These are phyloP conservation scores for Evernia prunastri DNA, from an alignment of 495 filamentous ascomycete species.

Conservation along the genomic window DNA sequence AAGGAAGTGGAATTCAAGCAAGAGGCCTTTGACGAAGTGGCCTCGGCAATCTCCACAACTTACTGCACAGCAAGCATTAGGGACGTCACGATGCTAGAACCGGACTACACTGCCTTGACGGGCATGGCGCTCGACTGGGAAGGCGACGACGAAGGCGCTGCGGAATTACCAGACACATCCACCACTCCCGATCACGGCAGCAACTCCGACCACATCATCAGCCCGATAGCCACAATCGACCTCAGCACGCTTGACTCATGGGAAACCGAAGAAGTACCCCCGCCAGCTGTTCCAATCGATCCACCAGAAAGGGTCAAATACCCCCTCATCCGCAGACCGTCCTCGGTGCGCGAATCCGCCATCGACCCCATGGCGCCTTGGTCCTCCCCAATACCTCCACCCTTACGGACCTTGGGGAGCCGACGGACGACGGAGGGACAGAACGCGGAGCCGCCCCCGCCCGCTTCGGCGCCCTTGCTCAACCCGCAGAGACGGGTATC, in stretches of 20 bases:
- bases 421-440: neutral
- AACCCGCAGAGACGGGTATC: neutral
- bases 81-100: constrained; percentile 16
- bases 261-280: constrained; percentile 5
- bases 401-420: neutral
- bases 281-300: neutral
- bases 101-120: constrained; percentile 8
- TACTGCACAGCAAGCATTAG: constrained; percentile 23
- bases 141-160: constrained; percentile 1
- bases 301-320: constrained; percentile 4
- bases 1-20: constrained; percentile 18
- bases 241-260: constrained; percentile 11
- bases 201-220: constrained; percentile 13
- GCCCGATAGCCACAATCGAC: constrained; percentile 18
- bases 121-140: constrained; percentile 7
- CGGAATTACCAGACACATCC: constrained; percentile 22
- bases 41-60: constrained; percentile 13
- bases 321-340: constrained; percentile 10
- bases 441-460: neutral
- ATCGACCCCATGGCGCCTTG: constrained; percentile 8
- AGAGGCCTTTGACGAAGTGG: constrained; percentile 19
- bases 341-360: constrained; percentile 5
- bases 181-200: neutral
- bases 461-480: constrained; percentile 3
- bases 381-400: neutral